Evolutionary conservation across 192 early-diverging fungal species (phyloP).

Genomic region (Linnemannia zychae): DNA sequence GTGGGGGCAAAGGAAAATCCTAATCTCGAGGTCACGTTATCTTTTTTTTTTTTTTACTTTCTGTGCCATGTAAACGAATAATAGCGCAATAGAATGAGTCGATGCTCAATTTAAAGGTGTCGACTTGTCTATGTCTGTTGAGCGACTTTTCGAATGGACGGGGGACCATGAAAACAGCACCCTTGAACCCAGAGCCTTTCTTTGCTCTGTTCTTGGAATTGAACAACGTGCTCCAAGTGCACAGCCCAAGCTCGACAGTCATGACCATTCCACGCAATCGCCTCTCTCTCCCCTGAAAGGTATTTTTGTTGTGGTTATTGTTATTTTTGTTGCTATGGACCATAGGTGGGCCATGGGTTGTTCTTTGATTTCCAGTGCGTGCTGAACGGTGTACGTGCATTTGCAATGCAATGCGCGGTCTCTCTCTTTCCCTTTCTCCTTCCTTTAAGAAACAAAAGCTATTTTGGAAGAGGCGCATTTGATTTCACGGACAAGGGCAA

Average conservation of each 20-base stretch:
- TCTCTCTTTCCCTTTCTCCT: too few species aligned
- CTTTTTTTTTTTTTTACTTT: too few species aligned
- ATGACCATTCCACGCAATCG: background rate
- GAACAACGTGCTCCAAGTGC: background rate
- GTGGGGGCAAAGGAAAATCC: background rate
- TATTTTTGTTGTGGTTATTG: background rate
- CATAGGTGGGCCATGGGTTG: background rate
- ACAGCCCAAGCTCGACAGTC: background rate
- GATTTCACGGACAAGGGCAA: background rate
- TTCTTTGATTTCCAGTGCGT: background rate
- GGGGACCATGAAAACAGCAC: background rate
- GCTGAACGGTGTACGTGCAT: background rate
- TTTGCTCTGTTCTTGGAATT: background rate
- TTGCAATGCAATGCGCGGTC: conserved; percentile 1
- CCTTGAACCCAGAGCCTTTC: background rate
- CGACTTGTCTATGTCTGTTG: too few species aligned
- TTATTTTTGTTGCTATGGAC: background rate
- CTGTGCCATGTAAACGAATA: too few species aligned
- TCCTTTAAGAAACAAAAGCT: background rate
- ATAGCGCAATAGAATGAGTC: too few species aligned
- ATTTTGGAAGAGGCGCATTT: background rate
- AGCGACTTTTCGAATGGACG: too few species aligned
- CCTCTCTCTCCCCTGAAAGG: background rate
- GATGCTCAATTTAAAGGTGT: too few species aligned
- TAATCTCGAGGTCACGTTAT: background rate